Evolutionary conservation across 2,329 filamentous ascomycete species (phyloP), one percentile per base, ranked within the genome.

Genomic region (Nothophoma quercina): DNA sequence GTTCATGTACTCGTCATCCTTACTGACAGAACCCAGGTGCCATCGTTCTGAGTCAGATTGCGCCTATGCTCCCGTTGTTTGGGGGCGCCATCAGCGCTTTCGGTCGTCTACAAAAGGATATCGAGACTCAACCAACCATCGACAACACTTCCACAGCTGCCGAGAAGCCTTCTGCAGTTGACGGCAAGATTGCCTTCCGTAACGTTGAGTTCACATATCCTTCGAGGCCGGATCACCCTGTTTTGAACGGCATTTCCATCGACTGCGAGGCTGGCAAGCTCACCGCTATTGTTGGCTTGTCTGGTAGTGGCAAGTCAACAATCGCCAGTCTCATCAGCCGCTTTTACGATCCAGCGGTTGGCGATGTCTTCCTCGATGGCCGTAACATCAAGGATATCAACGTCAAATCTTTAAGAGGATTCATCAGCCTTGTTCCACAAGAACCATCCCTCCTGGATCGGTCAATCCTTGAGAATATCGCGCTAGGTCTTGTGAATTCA

Each of bases 341-440:
- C 13, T 69, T 76, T 29, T 79, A 78, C 51, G 76, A 79, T 46
- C 73, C 75, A 2, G 57, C 63, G n/a, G 64, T 70, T 15, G 63
- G 95, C 6, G 87, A 87, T 34, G 34, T 70, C 30, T 90, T 85
- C 51, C 80, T 79, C 5, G 75, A 78, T 32, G 91, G 88, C 51
- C 59, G 65, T 7, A 69, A 77, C 44, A 53, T 78, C 28, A 68
- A 64, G 13, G 62, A 71, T 7, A 57, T 78, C 15, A 77, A 78
- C 39, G 60, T 76, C 5, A 66, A 68, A 19, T 62, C 62, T 15
- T 54, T 77, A 9, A 58, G 76, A 43, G 70, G 74, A 5, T 68
- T 66, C 46, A 73, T 77, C 36, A 70, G 71, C 33, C 62, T 75
- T 1, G 81, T 83, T 2, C 79, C 81, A 35, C 81, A 83, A 59